Percentiles rank a stretch among this genome's conserved stretches.
Evolutionary conservation across 148 eudicot species (phyloP).

Genomic region (Camellia granthamiana): DNA sequence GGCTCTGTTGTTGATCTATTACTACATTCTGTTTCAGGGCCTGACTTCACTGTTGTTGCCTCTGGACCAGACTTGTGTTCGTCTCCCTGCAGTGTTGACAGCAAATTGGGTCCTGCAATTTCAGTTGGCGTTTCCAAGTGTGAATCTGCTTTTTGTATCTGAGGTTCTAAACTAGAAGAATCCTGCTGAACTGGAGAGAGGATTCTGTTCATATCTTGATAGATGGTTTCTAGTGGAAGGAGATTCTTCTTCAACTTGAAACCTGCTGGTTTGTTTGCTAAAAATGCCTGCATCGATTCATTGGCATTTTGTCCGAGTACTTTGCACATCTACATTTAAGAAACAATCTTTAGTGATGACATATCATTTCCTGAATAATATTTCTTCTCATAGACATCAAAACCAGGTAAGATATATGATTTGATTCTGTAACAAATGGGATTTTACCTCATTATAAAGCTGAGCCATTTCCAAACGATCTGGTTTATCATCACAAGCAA

Average conservation of each 20-base stretch:
- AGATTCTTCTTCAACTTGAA: slow-evolving; percentile 39
- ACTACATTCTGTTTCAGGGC: not conserved
- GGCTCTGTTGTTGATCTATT: not conserved
- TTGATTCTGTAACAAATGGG: not conserved
- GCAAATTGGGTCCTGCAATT: not conserved
- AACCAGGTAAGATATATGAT: not conserved
- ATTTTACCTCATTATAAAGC: slow-evolving; percentile 66
- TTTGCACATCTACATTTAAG: slow-evolving; percentile 52
- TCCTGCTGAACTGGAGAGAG: slow-evolving; percentile 25
- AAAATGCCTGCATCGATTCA: slow-evolving; percentile 34
- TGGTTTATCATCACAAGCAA: slow-evolving; percentile 39
- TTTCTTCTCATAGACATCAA: not conserved
- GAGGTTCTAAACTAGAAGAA: not conserved
- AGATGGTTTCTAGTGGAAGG: slow-evolving; percentile 35
- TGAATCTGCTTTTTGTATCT: slow-evolving; percentile 7
- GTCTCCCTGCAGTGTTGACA: slow-evolving; percentile 4
- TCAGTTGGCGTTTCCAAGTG: not conserved
- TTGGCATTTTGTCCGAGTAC: slow-evolving; percentile 35
- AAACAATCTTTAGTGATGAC: not conserved
- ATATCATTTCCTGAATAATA: not conserved
- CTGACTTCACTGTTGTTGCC: slow-evolving; percentile 10
- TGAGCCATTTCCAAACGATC: slow-evolving; percentile 51
- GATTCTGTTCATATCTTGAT: slow-evolving; percentile 34
- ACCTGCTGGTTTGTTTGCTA: slow-evolving; percentile 35
- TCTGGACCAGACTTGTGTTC: slow-evolving; percentile 7